Evolutionary conservation across 2,329 filamentous ascomycete species (phyloP), one percentile per base, ranked within the genome.

Genomic region (Ophiostoma angusticollis): DNA sequence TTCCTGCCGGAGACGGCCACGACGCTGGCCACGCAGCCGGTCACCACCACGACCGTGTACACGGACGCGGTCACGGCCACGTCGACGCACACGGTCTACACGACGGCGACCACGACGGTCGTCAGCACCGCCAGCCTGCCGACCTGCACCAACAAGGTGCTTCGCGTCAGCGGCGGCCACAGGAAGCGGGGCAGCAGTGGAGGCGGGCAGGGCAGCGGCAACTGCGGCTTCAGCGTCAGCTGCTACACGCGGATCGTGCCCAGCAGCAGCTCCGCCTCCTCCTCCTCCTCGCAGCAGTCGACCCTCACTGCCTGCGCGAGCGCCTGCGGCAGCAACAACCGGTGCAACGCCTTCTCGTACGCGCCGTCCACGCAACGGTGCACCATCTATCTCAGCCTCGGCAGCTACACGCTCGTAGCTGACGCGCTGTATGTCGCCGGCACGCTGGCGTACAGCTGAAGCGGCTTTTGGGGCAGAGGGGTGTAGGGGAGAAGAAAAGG

Each of bases 331-430:
- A 22, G 9, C 33, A 19, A 18, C 21, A n/a, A 12, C 22, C 3
- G 9, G n/a, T 46, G 44, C 44, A 37, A 40, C 16, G 24, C 21
- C 37, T 46, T 40, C n/a, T 22, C 22, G 9, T 46, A 24, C 32
- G 8, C 30, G 12, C n/a, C 22, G 11, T 19, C 23, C 6, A 30
- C 11, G 6, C 19, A 34, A 14, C 6, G 29, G 17, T 46, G 44
- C 44, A 42, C 19, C 8, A 34, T 41, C 12, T 39, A 37, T 31
- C 2, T 3, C 24, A 25, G 24, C 28, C 23, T 36, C 14, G 11
- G 7, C 13, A 13, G 6, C 7, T 40, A 29, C 35, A 37, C 12
- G 7, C 19, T 31, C 25, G 16, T 14, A 6, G n/a, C 31, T 17
- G 30, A 43, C 31, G 13, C n/a, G 8, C 9, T 11, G 6, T 28